Evolutionary conservation across 768 basidiomycete species (phyloP), one percentile per base, ranked within the genome.

Genomic region (Mycena galericulata): DNA sequence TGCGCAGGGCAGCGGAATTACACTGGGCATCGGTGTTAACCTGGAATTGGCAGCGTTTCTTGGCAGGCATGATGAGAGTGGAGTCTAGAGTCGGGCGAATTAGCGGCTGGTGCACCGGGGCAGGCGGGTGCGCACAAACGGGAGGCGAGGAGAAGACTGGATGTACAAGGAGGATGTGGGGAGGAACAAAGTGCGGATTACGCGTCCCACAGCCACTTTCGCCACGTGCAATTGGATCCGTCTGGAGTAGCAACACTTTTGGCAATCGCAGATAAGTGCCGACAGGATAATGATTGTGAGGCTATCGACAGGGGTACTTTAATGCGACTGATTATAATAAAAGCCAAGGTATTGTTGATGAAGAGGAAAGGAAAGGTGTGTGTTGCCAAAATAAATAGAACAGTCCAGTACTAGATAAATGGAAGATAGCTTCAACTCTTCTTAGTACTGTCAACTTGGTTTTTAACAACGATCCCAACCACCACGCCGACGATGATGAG

Each of bases 41-140:
- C 72, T 84, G 82, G 79, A 91, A 87, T 79, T 94, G 92, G 84
- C 94, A 96, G 75, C 93, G 92, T 79, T 94, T 94, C 92, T 94
- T 95, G 76, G 88, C 84, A 73, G 93, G 85, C 94, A 95, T 95
- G 69, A 65, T n/a, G 24, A 43, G 43, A 58, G 47, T 50, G 38
- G 55, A 22, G 50, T 57, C 56, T 75, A 46, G 69, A 58, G 46
- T 54, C 41, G 11, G 32, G 15, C 32, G 8, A 27, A 47, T 58
- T 29, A 69, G 65, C 70, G 27, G 64, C 53, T 50, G 60, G 15
- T 51, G 56, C 50, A 51, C 30, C 24, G 58, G 26, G 4, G 50
- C 1, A 15, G 40, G 24, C 5, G 36, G 18, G 11, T 11, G 62
- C 56, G 26, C 54, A 70, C 60, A 46, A 30, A 4, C n/a, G n/a